phyloP scores from a whole-genome alignment of 2,329 filamentous ascomycete genomes.

The Fusarium mexicanum region DNA sequence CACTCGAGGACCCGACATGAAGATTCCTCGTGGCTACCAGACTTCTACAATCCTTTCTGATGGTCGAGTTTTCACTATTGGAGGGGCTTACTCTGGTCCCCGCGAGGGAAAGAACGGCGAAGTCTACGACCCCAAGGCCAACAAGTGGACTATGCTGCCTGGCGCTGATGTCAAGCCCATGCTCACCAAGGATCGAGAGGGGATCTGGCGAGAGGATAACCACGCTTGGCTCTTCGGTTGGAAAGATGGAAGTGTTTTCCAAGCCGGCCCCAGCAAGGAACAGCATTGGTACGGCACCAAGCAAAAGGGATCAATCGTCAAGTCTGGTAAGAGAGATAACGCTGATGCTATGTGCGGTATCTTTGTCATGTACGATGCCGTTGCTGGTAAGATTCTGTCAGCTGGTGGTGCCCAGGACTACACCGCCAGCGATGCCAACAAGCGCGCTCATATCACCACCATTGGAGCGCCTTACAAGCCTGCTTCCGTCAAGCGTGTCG shows the following conservation, averaged over 20 bases:
- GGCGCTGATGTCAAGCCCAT: slow-evolving; percentile 58
- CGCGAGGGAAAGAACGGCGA: slow-evolving; percentile 65
- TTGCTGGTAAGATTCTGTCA: slow-evolving; percentile 64
- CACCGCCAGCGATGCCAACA: slow-evolving; percentile 50
- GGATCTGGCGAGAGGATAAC: slow-evolving; percentile 57
- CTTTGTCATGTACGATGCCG: slow-evolving; percentile 65
- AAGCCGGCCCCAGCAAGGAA: slow-evolving; percentile 62
- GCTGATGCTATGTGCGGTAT: slow-evolving; percentile 62
- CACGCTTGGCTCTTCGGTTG: slow-evolving; percentile 48
- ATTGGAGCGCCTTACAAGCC: slow-evolving; percentile 45
- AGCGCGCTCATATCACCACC: slow-evolving; percentile 59
- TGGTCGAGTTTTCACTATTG: slow-evolving; percentile 66
- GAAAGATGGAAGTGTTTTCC: slow-evolving; percentile 62
- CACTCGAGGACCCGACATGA: slow-evolving; percentile 54
- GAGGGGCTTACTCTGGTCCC: slow-evolving; percentile 62
- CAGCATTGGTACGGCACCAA: slow-evolving; percentile 67
- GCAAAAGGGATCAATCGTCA: slow-evolving; percentile 49
- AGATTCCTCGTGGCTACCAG: slow-evolving; percentile 62
- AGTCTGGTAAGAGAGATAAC: slow-evolving; percentile 44
- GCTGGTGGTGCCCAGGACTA: slow-evolving; percentile 59
- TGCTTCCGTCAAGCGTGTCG: slow-evolving; percentile 20
- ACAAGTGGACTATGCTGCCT: slow-evolving; percentile 58
- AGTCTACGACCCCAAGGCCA: slow-evolving; percentile 56
- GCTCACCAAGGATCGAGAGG: slow-evolving; percentile 59
- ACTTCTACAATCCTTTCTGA: slow-evolving; percentile 59